Evolutionary conservation across 768 basidiomycete species (phyloP).

Genomic region (Amanita brunnescens): DNA sequence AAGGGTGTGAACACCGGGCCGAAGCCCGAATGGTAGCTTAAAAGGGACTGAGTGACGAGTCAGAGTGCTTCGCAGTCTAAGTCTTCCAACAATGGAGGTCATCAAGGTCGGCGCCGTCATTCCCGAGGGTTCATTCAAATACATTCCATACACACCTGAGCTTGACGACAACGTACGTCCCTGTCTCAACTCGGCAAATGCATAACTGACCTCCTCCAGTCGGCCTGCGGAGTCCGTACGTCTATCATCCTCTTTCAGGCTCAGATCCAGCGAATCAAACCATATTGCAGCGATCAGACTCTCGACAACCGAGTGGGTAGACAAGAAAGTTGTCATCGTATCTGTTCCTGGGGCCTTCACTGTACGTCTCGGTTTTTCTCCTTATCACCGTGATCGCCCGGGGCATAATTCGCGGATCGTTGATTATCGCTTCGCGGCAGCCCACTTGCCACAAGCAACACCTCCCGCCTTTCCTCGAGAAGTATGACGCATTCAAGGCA

Average conservation of each 20-base stretch:
- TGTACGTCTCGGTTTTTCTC: slow-evolving; percentile 33
- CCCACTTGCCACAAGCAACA: slow-evolving; percentile 61
- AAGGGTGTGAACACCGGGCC: too few relatives aligned
- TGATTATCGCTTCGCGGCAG: slow-evolving; percentile 36
- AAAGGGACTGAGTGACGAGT: too few relatives aligned
- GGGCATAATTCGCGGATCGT: slow-evolving; percentile 12
- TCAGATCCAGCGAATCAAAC: background rate
- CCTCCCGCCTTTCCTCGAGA: slow-evolving; percentile 55
- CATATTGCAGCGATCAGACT: slow-evolving; percentile 38
- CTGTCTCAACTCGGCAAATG: slow-evolving; percentile 8
- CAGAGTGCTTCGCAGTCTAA: background rate
- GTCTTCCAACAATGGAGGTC: slow-evolving; percentile 15
- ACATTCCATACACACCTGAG: slow-evolving; percentile 53
- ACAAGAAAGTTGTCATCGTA: slow-evolving; percentile 75
- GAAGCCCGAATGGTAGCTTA: too few relatives aligned
- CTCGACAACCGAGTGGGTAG: slow-evolving; percentile 59
- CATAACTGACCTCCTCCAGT: slow-evolving; percentile 22
- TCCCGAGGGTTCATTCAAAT: slow-evolving; percentile 32
- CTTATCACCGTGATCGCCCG: background rate
- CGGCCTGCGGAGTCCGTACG: slow-evolving; percentile 61
- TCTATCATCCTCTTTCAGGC: slow-evolving; percentile 7
- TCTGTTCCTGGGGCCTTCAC: slow-evolving; percentile 79
- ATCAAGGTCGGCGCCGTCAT: slow-evolving; percentile 31
- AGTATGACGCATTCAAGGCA: slow-evolving; percentile 65
- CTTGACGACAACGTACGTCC: slow-evolving; percentile 50